Percentiles rank a stretch among this genome's conserved stretches.
phyloP scores from a whole-genome alignment of 345 rosid species.

The Boechera retrofracta region DNA sequence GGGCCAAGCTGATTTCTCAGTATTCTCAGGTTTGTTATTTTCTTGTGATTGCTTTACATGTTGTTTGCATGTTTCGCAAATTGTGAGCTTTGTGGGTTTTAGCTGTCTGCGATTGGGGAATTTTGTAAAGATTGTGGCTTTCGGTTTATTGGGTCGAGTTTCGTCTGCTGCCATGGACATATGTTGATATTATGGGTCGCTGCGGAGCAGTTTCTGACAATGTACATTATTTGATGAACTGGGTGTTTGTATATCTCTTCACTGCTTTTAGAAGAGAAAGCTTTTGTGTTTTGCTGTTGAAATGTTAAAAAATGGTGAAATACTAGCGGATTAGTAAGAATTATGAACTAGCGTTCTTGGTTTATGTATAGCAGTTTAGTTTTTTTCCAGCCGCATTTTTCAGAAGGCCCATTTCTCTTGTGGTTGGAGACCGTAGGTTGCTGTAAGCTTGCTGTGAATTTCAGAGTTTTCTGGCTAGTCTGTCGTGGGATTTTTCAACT shows the following conservation, averaged over 20 bases:
- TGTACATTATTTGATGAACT: slow-evolving; percentile 7
- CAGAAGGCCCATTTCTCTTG: no score
- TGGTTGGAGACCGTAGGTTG: neutral
- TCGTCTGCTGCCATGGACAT: neutral
- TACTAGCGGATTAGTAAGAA: neutral
- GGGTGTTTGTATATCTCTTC: no score
- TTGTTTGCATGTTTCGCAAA: slow-evolving; percentile 5
- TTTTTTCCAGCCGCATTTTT: neutral
- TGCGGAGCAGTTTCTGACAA: neutral
- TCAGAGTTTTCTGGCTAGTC: neutral
- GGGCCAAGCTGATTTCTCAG: slow-evolving; percentile 96
- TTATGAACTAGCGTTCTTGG: neutral
- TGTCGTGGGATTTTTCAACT: neutral
- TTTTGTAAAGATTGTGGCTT: neutral
- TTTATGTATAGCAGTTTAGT: neutral
- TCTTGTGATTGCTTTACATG: neutral
- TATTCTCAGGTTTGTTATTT: slow-evolving; percentile 64
- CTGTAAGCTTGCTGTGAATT: neutral
- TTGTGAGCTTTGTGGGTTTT: neutral
- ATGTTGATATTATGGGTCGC: neutral
- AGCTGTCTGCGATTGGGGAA: neutral
- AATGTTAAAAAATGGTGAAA: neutral
- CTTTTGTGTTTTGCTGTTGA: neutral
- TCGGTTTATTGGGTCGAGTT: neutral
- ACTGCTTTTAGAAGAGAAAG: no score